Percentiles rank a stretch among this genome's conserved stretches.
phyloP scores from a whole-genome alignment of 805 yeast genomes.

The Myxozyma monticola region DNA sequence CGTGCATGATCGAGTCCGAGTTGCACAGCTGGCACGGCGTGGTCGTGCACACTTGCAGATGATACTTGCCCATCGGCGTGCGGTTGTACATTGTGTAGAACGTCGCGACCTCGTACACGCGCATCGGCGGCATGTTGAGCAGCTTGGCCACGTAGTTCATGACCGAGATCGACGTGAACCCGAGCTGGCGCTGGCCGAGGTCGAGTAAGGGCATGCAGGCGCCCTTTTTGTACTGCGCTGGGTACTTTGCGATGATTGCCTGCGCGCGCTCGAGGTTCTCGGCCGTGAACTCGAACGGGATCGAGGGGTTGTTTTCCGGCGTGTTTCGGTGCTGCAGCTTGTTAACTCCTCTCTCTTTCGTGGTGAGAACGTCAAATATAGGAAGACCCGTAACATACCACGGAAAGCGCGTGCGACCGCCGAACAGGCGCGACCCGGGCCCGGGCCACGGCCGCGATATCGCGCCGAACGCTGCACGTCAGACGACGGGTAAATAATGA shows the following conservation, averaged over 20 bases:
- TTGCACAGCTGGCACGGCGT: constrained; percentile 88
- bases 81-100: constrained; percentile 90
- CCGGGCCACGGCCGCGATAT: constrained; percentile 5
- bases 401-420: constrained; percentile 25
- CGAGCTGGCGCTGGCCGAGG: constrained; percentile 82
- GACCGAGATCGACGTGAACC: constrained; percentile 80
- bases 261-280: constrained; percentile 70
- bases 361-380: background rate
- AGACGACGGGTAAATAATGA: constrained; percentile 13
- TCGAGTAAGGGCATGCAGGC: constrained; percentile 87
- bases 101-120: constrained; percentile 86
- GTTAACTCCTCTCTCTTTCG: background rate
- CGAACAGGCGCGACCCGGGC: constrained; percentile 2
- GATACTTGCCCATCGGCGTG: constrained; percentile 80
- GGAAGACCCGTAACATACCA: constrained; percentile 10
- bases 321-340: constrained; percentile 65
- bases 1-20: constrained; percentile 73
- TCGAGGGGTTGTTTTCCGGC: constrained; percentile 60
- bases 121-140: constrained; percentile 89
- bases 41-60: constrained; percentile 83
- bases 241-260: constrained; percentile 74
- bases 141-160: constrained; percentile 87
- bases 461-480: constrained; percentile 7
- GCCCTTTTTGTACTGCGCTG: constrained; percentile 81
- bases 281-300: constrained; percentile 69